Conservation (phyloP, 495 filamentous ascomycete species). For the Aspergillus avenaceus region DNA sequence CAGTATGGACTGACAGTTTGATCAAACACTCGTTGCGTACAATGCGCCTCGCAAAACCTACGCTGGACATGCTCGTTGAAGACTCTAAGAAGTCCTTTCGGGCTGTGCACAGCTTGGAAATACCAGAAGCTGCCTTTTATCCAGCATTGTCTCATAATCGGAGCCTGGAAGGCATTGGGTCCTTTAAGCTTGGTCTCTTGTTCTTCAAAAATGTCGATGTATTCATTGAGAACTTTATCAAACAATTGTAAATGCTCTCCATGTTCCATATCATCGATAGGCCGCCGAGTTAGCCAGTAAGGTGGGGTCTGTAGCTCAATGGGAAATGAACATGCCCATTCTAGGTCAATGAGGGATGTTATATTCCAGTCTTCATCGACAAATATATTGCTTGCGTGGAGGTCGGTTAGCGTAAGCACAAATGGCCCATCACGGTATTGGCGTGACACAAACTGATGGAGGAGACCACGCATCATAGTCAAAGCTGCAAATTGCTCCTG, state of each 20-base stretch:
- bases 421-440: constrained; percentile 21
- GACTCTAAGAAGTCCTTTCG: constrained; percentile 14
- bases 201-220: constrained; percentile 12
- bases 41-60: constrained; percentile 9
- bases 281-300: constrained; percentile 6
- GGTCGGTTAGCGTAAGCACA: constrained; percentile 19
- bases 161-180: background rate
- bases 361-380: constrained; percentile 27
- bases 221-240: constrained; percentile 5
- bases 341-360: constrained; percentile 17
- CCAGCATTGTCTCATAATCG: constrained; percentile 11
- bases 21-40: constrained; percentile 9
- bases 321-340: constrained; percentile 25
- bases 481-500: constrained; percentile 20
- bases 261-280: constrained; percentile 13
- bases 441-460: constrained; percentile 15
- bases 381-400: constrained; percentile 31
- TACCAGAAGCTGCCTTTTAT: constrained; percentile 8
- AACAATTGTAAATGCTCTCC: constrained; percentile 11
- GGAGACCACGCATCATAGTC: constrained; percentile 22
- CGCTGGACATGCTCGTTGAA: constrained; percentile 19
- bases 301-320: constrained; percentile 1
- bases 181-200: constrained; percentile 1
- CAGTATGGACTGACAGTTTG: constrained; percentile 10
- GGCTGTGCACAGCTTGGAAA: constrained; percentile 2